Evolutionary conservation across 2,329 filamentous ascomycete species (phyloP).

Genomic region (Penicillium aurantiogriseum): DNA sequence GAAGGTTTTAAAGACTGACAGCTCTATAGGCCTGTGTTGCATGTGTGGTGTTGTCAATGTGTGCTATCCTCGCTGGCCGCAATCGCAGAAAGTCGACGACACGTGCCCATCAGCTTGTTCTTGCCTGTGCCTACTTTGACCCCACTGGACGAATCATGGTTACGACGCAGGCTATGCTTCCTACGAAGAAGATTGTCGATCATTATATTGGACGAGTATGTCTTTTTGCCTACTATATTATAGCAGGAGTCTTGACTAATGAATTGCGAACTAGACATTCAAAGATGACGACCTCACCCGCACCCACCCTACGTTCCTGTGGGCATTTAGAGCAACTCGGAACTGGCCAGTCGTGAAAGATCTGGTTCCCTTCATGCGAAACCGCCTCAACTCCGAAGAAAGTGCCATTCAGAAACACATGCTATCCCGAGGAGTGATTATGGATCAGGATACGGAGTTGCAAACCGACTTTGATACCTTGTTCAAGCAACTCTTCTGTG

Average conservation of each 20-base stretch:
- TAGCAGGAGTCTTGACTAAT: constrained; percentile 12
- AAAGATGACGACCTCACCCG: constrained; percentile 73
- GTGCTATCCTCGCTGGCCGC: constrained; percentile 55
- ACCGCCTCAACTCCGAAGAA: constrained; percentile 60
- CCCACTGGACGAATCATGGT: constrained; percentile 47
- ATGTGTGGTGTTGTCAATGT: constrained; percentile 58
- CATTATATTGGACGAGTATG: constrained; percentile 66
- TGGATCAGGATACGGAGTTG: constrained; percentile 50
- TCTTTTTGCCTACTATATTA: neutral
- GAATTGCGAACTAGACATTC: constrained; percentile 42
- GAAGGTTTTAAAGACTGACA: constrained; percentile 7
- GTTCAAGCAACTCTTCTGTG: constrained; percentile 80
- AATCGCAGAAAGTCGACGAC: constrained; percentile 55
- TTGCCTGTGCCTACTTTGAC: constrained; percentile 47
- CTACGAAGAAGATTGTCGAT: constrained; percentile 69
- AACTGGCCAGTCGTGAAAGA: constrained; percentile 71
- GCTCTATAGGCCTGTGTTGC: constrained; percentile 57
- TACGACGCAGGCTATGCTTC: constrained; percentile 45
- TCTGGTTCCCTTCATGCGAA: constrained; percentile 69
- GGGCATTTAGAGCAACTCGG: constrained; percentile 78
- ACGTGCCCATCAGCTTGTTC: constrained; percentile 61
- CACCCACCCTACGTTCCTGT: constrained; percentile 77
- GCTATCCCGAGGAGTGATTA: constrained; percentile 43
- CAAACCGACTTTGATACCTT: constrained; percentile 70
- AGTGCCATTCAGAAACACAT: constrained; percentile 49